Base-by-base conservation (phyloP, 768 basidiomycete genomes). In the Agaricus blazei region DNA sequence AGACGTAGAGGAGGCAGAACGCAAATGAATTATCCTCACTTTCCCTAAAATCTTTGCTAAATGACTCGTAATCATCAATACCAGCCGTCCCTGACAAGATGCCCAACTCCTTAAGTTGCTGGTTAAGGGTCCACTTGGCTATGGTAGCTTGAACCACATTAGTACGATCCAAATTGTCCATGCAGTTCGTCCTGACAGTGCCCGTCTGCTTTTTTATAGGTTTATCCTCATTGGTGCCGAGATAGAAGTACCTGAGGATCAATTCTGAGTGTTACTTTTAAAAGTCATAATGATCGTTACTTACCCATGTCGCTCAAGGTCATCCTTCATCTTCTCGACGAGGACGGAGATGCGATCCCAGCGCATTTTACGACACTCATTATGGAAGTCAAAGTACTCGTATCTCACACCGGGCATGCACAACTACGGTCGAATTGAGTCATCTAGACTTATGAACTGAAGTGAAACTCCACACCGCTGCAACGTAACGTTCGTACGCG, bases 381-480 rank as follows among this genome's bases (percentile, higher is more conserved):
- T 85, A 68, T 98, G 96, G 75, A 99, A 99, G 66, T 99, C 97
- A 63, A 98, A 99, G 72, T 98, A 97, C 60, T 89, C 78, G 65
- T 99, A 99, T 63, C 83, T 84, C 40, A 90, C 85, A 31, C 84
- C 76, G 3, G 85, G 76, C 34, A 88, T 63, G 62, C 83, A 76
- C 50, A 83, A 68, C 89, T 90, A 51, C 11, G 61, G 7, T 48
- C 43, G 11, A n/a, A 40, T 24, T n/a, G 28, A 12, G 59, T 9
- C 51, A 19, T 44, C 24, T 36, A 12, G 3, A 11, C 7, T 4
- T 29, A 34, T 19, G 19, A n/a, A 3, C 8, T 38, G 38, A 28
- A 46, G 28, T 9, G 15, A 11, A 24, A 29, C 58, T 31, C 62
- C 73, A 55, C 57, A 87, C 86, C 70, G 88, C 77, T 7, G 77